phyloP scores from a whole-genome alignment of 768 basidiomycete species.

The Naganishia onofrii region DNA sequence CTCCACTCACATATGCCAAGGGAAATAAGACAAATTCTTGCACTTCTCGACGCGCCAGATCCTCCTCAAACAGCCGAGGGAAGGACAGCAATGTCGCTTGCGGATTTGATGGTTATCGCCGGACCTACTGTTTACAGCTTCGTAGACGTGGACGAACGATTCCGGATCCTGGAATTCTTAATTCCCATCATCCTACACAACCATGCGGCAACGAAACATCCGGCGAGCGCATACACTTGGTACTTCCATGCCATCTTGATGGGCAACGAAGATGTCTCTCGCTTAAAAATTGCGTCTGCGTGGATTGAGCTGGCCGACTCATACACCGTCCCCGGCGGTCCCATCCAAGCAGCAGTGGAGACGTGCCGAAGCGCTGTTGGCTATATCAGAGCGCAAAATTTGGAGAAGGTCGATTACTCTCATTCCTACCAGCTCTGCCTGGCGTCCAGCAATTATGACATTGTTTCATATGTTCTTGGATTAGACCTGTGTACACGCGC shows the following conservation, averaged over 20 bases:
- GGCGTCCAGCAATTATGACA: constrained; percentile 19
- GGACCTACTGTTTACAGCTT: neutral
- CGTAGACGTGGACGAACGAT: neutral
- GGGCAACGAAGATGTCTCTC: neutral
- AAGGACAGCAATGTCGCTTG: neutral
- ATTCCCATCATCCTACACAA: neutral
- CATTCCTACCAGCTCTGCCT: neutral
- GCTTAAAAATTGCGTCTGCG: neutral
- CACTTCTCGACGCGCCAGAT: neutral
- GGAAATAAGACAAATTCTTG: neutral
- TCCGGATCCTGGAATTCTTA: neutral
- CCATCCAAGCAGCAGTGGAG: neutral
- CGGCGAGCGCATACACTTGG: constrained; percentile 5
- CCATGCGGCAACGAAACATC: constrained; percentile 1
- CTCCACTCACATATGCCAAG: neutral
- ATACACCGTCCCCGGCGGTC: neutral
- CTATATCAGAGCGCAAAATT: too few species aligned
- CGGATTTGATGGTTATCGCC: constrained; percentile 10
- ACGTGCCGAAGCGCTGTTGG: neutral
- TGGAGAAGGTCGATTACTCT: neutral
- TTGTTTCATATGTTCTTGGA: constrained; percentile 24
- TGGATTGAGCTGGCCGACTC: neutral
- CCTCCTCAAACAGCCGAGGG: neutral
- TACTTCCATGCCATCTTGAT: neutral
- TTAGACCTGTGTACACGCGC: constrained; percentile 8